Conservation (phyloP, 106 monocot genomes). For the Phalaenopsis aphrodite region DNA sequence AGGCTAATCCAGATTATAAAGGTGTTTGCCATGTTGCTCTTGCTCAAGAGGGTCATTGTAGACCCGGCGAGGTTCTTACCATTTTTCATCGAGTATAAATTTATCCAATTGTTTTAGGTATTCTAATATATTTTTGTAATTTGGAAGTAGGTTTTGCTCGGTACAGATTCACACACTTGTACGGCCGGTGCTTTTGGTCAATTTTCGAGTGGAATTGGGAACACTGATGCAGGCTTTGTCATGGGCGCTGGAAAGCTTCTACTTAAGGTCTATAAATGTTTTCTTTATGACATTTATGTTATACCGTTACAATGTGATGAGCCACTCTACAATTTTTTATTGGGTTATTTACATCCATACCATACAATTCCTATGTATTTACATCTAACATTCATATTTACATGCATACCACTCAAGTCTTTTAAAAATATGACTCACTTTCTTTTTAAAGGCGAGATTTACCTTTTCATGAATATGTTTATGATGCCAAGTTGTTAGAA, state of each 20-base stretch:
- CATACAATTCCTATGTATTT: too few species aligned
- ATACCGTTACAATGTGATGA: not conserved
- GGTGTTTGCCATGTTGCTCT: slow-evolving; percentile 94
- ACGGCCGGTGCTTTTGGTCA: slow-evolving; percentile 99
- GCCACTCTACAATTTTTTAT: not conserved
- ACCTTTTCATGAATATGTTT: too few species aligned
- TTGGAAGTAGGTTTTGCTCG: slow-evolving; percentile 71
- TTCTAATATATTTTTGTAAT: not conserved
- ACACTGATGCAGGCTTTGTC: slow-evolving; percentile 98
- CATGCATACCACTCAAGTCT: too few species aligned
- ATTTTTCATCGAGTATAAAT: not conserved
- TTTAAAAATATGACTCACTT: too few species aligned
- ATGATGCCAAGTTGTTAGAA: too few species aligned
- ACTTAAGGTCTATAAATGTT: slow-evolving; percentile 48
- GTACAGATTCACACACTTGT: slow-evolving; percentile 95
- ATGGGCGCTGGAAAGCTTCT: slow-evolving; percentile 90
- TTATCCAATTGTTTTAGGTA: slow-evolving; percentile 2
- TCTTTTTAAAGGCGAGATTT: too few species aligned
- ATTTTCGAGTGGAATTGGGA: slow-evolving; percentile 97
- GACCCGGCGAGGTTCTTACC: slow-evolving; percentile 81
- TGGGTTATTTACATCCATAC: not conserved
- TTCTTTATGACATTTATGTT: not conserved
- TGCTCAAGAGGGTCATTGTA: slow-evolving; percentile 96
- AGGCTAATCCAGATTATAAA: slow-evolving; percentile 98
- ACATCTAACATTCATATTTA: too few species aligned